Percentiles rank a stretch among this genome's conserved stretches.
Conservation (phyloP, 768 basidiomycete species). For the Jaapia argillacea region DNA sequence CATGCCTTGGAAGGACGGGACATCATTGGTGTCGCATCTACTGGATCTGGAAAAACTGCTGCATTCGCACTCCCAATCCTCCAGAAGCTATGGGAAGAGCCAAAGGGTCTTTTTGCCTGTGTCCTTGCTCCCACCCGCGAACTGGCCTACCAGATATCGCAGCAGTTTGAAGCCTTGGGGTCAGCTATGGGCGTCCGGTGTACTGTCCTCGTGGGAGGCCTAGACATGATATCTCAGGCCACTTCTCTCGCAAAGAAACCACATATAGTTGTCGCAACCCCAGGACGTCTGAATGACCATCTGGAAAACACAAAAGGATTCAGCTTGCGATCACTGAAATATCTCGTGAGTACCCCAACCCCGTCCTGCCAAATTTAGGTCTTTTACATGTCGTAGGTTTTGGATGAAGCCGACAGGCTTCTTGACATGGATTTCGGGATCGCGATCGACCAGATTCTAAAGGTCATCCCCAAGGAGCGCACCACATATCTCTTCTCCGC, state of each 20-base stretch:
- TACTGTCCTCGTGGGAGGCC: conserved; percentile 89
- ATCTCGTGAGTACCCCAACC: conserved; percentile 49
- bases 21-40: conserved; percentile 97
- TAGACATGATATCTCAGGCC: conserved; percentile 85
- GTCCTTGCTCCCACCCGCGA: conserved; percentile 97
- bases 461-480: conserved; percentile 88
- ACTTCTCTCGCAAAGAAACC: conserved; percentile 90
- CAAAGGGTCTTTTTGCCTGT: conserved; percentile 86
- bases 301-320: conserved; percentile 98
- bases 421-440: conserved; percentile 96
- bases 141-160: conserved; percentile 95
- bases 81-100: conserved; percentile 94
- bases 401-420: conserved; percentile 94
- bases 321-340: conserved; percentile 75
- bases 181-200: conserved; percentile 89
- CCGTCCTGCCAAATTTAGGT: conserved; percentile 1
- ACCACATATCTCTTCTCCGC: conserved; percentile 96
- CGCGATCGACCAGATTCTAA: conserved; percentile 92
- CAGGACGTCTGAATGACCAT: conserved; percentile 88
- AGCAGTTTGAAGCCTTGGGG: conserved; percentile 89
- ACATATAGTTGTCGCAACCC: conserved; percentile 92
- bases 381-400: conserved; percentile 43
- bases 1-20: conserved; percentile 86
- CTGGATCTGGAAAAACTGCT: conserved; percentile 96
- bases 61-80: conserved; percentile 95